Conservation (phyloP, 306 rosid species). For the Carpinus viminea region DNA sequence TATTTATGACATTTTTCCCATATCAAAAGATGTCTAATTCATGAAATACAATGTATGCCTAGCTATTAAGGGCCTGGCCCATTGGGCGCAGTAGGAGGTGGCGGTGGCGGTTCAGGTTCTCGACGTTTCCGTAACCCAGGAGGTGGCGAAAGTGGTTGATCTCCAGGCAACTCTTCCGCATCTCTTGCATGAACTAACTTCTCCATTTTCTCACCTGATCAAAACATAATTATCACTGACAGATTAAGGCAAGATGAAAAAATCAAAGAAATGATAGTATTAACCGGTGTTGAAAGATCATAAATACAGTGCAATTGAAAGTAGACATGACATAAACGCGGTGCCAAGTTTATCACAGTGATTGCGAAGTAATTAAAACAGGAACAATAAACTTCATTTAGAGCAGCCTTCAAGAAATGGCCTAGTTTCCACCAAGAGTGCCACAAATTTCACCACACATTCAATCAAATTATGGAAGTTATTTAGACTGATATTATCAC, state of each 20-base stretch:
- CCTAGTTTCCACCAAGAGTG: no score
- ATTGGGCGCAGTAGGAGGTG: not conserved
- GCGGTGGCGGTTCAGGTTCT: not conserved
- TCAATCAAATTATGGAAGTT: no score
- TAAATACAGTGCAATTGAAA: not conserved
- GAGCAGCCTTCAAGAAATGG: no score
- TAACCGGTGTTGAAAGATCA: not conserved
- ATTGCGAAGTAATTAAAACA: no score
- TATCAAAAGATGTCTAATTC: not conserved
- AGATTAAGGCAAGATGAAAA: not conserved
- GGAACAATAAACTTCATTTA: no score
- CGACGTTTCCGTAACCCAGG: no score
- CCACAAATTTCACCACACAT: no score
- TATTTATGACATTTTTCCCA: no score
- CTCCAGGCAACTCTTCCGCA: not conserved
- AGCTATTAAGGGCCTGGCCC: not conserved
- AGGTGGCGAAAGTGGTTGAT: no score
- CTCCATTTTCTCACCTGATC: not conserved
- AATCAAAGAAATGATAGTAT: rapidly evolving
- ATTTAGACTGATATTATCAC: no score
- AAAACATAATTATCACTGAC: not conserved
- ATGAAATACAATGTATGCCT: not conserved
- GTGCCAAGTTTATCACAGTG: no score
- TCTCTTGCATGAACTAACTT: not conserved
- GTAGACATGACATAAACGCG: not conserved